Evolutionary conservation across 1,284 basidiomycete genomes (phyloP).

Genomic region (Ceratobasidium theobromae): DNA sequence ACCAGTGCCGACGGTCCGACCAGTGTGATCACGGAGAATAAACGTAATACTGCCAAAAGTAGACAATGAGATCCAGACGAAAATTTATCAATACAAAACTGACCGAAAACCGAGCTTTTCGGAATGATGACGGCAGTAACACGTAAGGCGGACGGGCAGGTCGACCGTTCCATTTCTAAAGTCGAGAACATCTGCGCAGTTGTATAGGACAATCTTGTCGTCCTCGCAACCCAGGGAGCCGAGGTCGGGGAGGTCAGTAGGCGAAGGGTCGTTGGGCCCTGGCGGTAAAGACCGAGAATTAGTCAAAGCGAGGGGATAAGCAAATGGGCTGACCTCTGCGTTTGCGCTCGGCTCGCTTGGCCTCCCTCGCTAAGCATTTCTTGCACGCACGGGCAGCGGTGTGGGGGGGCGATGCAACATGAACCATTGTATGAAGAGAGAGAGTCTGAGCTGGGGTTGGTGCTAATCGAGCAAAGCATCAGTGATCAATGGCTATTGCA

Average conservation of each 20-base stretch:
- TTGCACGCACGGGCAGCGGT: slow-evolving; percentile 78
- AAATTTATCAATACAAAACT: slow-evolving; percentile 36
- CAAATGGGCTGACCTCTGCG: slow-evolving; percentile 65
- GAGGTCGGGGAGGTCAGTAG: slow-evolving; percentile 34
- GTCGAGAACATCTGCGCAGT: slow-evolving; percentile 89
- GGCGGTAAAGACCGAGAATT: too few species aligned
- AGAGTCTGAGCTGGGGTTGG: slow-evolving; percentile 22
- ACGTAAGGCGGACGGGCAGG: slow-evolving; percentile 93
- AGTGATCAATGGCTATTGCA: background rate
- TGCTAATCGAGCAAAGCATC: background rate
- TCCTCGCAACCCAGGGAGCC: slow-evolving; percentile 38
- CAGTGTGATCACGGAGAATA: slow-evolving; percentile 79
- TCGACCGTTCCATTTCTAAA: slow-evolving; percentile 86
- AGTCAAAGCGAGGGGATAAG: background rate
- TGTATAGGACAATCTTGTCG: slow-evolving; percentile 89
- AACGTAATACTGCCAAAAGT: slow-evolving; percentile 71
- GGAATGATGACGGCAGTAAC: slow-evolving; percentile 98
- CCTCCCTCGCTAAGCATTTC: slow-evolving; percentile 84
- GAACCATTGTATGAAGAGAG: slow-evolving; percentile 23
- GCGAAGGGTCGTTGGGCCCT: background rate
- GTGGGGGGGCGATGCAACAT: slow-evolving; percentile 61
- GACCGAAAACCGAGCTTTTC: slow-evolving; percentile 90
- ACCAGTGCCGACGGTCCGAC: slow-evolving; percentile 81
- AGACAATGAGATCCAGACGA: background rate
- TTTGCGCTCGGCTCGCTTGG: slow-evolving; percentile 85